Conservation (phyloP, 108 stramenopile species). For the Pseudonitzschia multistriata region DNA sequence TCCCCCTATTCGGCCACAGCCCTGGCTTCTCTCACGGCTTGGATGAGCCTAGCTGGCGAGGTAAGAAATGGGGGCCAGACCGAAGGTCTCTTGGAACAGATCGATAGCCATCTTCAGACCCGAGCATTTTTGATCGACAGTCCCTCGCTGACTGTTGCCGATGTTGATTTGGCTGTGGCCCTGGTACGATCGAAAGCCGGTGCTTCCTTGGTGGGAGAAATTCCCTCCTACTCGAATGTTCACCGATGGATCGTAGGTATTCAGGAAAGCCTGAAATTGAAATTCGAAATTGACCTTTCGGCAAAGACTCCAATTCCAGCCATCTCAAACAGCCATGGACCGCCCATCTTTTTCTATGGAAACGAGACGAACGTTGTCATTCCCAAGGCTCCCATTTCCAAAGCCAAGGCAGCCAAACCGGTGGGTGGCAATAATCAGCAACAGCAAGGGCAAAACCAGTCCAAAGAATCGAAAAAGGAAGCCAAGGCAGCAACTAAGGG, state of each 20-base stretch:
- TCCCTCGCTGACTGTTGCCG: constrained; percentile 53
- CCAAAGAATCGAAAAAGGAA: constrained; percentile 17
- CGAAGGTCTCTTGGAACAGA: constrained; percentile 28
- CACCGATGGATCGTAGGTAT: constrained; percentile 55
- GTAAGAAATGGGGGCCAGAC: constrained; percentile 24
- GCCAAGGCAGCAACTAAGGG: constrained; percentile 13
- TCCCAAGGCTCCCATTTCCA: constrained; percentile 19
- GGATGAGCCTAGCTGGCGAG: constrained; percentile 73
- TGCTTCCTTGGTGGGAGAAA: not conserved
- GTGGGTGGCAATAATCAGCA: constrained; percentile 15
- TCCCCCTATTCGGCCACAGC: constrained; percentile 54
- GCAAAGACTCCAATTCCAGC: constrained; percentile 1
- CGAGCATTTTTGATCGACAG: constrained; percentile 65
- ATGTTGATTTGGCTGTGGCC: constrained; percentile 69
- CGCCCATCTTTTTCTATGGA: constrained; percentile 66
- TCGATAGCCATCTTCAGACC: constrained; percentile 59
- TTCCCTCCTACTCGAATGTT: constrained; percentile 30
- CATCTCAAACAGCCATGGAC: not conserved
- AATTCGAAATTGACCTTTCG: constrained; percentile 13
- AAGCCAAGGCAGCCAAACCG: constrained; percentile 11
- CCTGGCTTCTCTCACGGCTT: constrained; percentile 63
- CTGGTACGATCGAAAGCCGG: constrained; percentile 23
- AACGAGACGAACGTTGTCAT: constrained; percentile 53
- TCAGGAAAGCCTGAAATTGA: constrained; percentile 9
- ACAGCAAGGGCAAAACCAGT: constrained; percentile 20